phyloP scores from a whole-genome alignment of 1,139 yeast species.

The Yamadazyma diospyri region DNA sequence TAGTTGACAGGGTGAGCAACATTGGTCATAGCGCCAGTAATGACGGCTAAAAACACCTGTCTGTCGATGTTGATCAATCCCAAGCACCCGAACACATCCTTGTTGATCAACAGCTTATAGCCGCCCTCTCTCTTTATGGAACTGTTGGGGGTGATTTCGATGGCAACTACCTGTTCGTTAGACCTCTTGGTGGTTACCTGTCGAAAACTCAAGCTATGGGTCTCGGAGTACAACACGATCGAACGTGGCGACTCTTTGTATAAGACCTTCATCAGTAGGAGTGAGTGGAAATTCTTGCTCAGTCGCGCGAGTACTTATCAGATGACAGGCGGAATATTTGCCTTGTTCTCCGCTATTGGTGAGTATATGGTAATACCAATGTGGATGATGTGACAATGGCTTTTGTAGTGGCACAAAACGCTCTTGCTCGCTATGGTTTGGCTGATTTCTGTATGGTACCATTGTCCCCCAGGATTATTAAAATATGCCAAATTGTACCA shows the following conservation, averaged over 20 bases:
- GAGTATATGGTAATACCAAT: too few relatives aligned
- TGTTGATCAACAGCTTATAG: constrained; percentile 48
- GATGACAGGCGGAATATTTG: too few relatives aligned
- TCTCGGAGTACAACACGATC: constrained; percentile 48
- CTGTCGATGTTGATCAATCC: constrained; percentile 72
- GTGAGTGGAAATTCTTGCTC: constrained; percentile 2
- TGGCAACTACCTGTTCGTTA: constrained; percentile 42
- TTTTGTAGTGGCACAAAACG: too few relatives aligned
- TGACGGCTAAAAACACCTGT: constrained; percentile 73
- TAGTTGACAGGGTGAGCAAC: constrained; percentile 84
- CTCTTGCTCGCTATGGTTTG: too few relatives aligned
- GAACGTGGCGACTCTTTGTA: constrained; percentile 51
- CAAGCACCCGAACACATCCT: constrained; percentile 73
- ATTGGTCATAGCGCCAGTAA: constrained; percentile 63
- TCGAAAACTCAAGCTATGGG: constrained; percentile 50
- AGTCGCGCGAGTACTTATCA: too few relatives aligned
- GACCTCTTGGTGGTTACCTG: constrained; percentile 19
- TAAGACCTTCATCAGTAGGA: constrained; percentile 47
- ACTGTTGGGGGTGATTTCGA: constrained; percentile 46
- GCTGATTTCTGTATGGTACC: too few relatives aligned
- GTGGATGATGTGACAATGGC: too few relatives aligned
- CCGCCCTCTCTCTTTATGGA: constrained; percentile 37
- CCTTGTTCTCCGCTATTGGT: too few relatives aligned
- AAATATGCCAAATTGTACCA: too few relatives aligned
- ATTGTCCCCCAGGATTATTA: too few relatives aligned